Base-by-base conservation (phyloP, 2,329 filamentous ascomycete genomes). In the Huntiella moniliformis region DNA sequence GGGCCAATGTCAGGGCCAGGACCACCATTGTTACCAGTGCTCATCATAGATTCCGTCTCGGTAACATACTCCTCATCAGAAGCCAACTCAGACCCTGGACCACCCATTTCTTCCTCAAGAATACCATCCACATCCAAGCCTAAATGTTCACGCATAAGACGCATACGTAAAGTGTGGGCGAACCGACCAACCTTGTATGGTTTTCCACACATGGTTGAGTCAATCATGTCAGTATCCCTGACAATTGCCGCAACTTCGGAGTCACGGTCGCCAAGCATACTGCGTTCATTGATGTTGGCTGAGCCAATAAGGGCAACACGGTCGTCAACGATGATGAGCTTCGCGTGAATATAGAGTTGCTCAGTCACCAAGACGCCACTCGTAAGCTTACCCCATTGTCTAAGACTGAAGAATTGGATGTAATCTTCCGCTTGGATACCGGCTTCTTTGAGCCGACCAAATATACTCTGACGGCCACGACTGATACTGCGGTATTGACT, bases 271-370 rank as follows among this genome's bases (percentile, higher is more conserved):
- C 91, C 91, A 51, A 95, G 62, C 85, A 96, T 86, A 5, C 88
- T 96, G 39, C 91, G 78, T 61, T 98, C 91, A 56, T 98, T 98
- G 67, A 98, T 96, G 58, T 98, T 98, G 45, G 91, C 91, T 39
- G 88, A 96, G 13, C 91, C 91, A 54, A 98, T 98, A 51, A 98
- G 77, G 15, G 81, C 88, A 48, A 91, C 76, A 32, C 88, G 77
- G 56, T 98, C 91, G 60, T 98, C 91, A 4, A 94, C 88, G 47
- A 98, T 73, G 68, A 96, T 96, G 53, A 82, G 82, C 63, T 98
- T 98, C 51, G 91, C 91, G 56, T 98, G 91, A 48, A 98, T 96
- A 58, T 98, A 98, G 8, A 98, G 72, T 62, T 96, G 91, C 60
- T 98, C 91, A 0, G 91, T 96, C 3, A 91, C 85, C 34, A 96